These are phyloP conservation scores for Bipolaris gigantea DNA, from an alignment of 2,329 filamentous ascomycete genomes.

Conservation along the genomic window DNA sequence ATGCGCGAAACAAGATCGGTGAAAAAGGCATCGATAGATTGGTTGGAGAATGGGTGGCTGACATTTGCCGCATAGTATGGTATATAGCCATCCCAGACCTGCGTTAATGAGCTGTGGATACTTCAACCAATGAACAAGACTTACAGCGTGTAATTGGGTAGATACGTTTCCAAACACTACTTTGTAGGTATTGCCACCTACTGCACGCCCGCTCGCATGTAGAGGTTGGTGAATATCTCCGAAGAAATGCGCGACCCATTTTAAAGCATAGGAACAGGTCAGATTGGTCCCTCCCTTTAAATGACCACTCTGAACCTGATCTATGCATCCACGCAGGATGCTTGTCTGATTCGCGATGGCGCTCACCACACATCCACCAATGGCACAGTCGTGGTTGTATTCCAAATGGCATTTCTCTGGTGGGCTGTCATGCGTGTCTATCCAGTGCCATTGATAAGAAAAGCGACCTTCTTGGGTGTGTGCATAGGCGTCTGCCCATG, in stretches of 20 bases:
- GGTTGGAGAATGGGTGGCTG: constrained; percentile 38
- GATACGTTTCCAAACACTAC: constrained; percentile 41
- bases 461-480: constrained; percentile 46
- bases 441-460: constrained; percentile 49
- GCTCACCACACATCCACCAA: constrained; percentile 46
- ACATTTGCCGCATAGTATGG: constrained; percentile 44
- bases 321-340: constrained; percentile 44
- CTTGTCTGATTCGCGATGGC: constrained; percentile 48
- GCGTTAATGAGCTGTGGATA: constrained; percentile 11
- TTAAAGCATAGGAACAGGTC: constrained; percentile 47
- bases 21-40: constrained; percentile 44
- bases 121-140: constrained; percentile 3
- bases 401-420: constrained; percentile 41
- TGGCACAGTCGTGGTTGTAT: constrained; percentile 44
- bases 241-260: constrained; percentile 48
- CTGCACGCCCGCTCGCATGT: constrained; percentile 44
- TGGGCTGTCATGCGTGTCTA: constrained; percentile 42
- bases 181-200: constrained; percentile 44
- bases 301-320: constrained; percentile 28
- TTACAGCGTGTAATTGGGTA: constrained; percentile 45
- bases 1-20: constrained; percentile 41
- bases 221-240: constrained; percentile 49
- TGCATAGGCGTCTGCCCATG: constrained; percentile 47
- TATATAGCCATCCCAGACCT: constrained; percentile 48
- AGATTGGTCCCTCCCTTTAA: constrained; percentile 35